Conservation (phyloP, 768 basidiomycete genomes). For the Cystobasidium onofrii region DNA sequence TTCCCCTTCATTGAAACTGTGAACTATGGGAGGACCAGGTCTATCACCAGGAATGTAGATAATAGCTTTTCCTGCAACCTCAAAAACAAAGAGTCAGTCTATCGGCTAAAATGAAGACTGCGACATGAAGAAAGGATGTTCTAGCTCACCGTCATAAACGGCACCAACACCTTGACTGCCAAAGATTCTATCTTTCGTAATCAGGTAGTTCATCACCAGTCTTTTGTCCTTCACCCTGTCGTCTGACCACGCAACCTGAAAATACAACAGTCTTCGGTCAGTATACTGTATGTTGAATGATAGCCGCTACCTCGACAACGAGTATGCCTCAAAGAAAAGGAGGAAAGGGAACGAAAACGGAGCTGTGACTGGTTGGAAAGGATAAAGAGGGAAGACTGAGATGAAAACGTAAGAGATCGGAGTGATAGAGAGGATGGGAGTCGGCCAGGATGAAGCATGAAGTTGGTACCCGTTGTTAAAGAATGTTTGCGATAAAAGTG, state of each 20-base stretch:
- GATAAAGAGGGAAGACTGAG: too few relatives aligned
- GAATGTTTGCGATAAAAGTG: too few relatives aligned
- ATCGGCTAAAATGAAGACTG: not conserved
- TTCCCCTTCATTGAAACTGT: slow-evolving; percentile 1
- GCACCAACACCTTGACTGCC: not conserved
- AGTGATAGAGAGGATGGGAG: too few relatives aligned
- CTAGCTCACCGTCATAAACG: slow-evolving; percentile 11
- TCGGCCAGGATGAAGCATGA: not conserved
- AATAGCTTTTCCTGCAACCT: slow-evolving; percentile 8
- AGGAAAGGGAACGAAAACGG: too few relatives aligned
- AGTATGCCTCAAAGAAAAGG: too few relatives aligned
- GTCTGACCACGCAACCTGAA: slow-evolving; percentile 22
- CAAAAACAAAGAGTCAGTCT: not conserved
- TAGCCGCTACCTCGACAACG: too few relatives aligned
- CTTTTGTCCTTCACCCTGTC: slow-evolving; percentile 2
- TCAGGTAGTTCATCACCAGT: slow-evolving; percentile 2
- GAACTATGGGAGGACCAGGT: not conserved
- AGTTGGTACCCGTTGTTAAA: too few relatives aligned
- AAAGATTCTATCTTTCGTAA: slow-evolving; percentile 26
- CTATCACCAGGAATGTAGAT: slow-evolving; percentile 18
- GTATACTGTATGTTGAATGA: not conserved
- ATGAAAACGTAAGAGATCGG: too few relatives aligned
- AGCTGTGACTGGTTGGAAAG: not conserved
- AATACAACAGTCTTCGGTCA: not conserved
- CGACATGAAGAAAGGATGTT: not conserved